A percentile compares a stretch with the other conserved stretches of the same genome.
phyloP scores from a whole-genome alignment of 2,329 filamentous ascomycete genomes.

The Colletotrichum sp. region DNA sequence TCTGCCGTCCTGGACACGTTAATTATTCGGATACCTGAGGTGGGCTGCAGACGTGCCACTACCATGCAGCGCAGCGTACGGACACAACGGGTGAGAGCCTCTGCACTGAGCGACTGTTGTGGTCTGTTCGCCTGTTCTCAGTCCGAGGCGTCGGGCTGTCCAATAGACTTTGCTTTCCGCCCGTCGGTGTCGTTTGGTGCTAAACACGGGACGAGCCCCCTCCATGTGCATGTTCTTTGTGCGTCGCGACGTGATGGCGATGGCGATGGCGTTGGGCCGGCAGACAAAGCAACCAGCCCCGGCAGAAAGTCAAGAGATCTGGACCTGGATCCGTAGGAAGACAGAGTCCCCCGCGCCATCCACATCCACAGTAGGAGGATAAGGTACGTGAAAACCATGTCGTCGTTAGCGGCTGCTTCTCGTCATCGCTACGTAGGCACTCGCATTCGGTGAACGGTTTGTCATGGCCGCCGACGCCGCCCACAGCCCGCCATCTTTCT shows the following conservation, averaged over 20 bases:
- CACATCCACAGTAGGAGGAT: not conserved
- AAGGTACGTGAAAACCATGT: not conserved
- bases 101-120: not conserved
- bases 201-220: conserved; percentile 13
- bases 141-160: not conserved
- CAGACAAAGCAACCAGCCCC: not conserved
- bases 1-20: not conserved
- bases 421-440: conserved; percentile 5
- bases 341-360: conserved; percentile 7
- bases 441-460: not conserved
- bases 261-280: not conserved
- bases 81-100: not conserved
- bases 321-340: not conserved
- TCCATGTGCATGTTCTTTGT: conserved; percentile 16
- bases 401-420: not conserved
- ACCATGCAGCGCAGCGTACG: not conserved
- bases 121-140: not conserved
- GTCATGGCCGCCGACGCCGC: not conserved
- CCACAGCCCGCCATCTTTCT: not conserved
- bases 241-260: not conserved
- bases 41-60: not conserved
- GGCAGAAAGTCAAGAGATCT: not conserved
- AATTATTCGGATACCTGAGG: not conserved
- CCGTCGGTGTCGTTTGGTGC: not conserved
- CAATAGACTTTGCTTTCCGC: not conserved